Base-by-base conservation (phyloP, 257 asterid species). In the Solanum ahanhuiri region DNA sequence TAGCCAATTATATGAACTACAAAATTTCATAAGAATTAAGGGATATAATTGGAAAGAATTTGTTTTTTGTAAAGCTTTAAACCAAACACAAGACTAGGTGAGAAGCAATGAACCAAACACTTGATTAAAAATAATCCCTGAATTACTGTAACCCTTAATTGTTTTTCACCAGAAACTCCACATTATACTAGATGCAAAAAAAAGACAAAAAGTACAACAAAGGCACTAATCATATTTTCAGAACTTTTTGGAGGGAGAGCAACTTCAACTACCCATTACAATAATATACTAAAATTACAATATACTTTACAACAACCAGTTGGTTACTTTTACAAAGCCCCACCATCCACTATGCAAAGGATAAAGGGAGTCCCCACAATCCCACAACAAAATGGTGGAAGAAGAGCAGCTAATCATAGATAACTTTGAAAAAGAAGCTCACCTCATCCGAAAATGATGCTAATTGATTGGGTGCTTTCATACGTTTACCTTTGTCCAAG, bases 301-400 rank as follows among this genome's bases (percentile, higher is more conserved):
- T 28, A 37, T 37, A 84, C 63, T 51, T 85, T 58, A 91, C 89
- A 87, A 79, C 70, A 17, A 87, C 85, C 86, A 70, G 58, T 57
- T 57, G 76, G 85, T 60, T 77, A 58, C 85, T 86, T 86, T 84
- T 73, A 83, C 87, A 85, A 9, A 41, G 83, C 58, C 88, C 90
- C 87, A 84, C 89, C 39, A 83, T 85, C 91, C 91, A 87, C 84
- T 37, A 82, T 60, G 86, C 86, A 87, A 88, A 90, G 79, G 30
- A 85, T 14, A 37, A 67, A 10, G 41, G 22, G 67, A 79, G 87
- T 86, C 92, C 93, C 92, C 91, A 88, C 91, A 73, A 90, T 86
- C 89, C 92, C 93, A 90, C 92, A 79, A 60, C 81, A 75, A 84
- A 88, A 86, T 85, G 82, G 67, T 5, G 17, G 31, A 45, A 81